Base-by-base conservation (phyloP, 2,329 filamentous ascomycete genomes). In the Nannizziopsis barbatae region DNA sequence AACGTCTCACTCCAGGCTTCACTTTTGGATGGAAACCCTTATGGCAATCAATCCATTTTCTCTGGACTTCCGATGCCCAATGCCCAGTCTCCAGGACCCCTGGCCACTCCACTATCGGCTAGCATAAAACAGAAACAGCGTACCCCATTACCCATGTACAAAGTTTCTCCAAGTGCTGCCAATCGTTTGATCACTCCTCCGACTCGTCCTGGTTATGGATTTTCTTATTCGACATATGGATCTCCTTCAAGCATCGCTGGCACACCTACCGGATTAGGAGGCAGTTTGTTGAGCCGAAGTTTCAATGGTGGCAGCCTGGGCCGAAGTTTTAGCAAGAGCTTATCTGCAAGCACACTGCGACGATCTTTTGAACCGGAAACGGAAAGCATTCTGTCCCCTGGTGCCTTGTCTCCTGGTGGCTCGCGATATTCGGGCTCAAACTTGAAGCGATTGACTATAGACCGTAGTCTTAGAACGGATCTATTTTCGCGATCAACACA, bases 381-480 rank as follows among this genome's bases (percentile, higher is more conserved):
- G 48, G 86, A 93, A 55, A 94, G 86, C 64, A 83, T 95, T 49
- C 73, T 95, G 22, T 79, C 85, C 1, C 88, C 89, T 0, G 86
- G 86, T 33, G 87, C 88, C 1, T 89, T 95, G 64, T 85, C 86
- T 1, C 74, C 83, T 20, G 83, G 77, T 14, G 75, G 73, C 50
- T 74, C 76, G 32, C 78, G 82, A 50, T 76, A 79, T 56, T 83
- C 81, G 45, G 80, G 74, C 61, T 76, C 79, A 39, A 86, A 77
- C 61, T 79, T 95, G 57, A 95, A 95, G 71, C 89, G 88, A 65
- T 76, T 98, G 49, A 84, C 89, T 46, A 95, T 98, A 63, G 93
- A 95, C 67, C 83, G 87, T 54, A 84, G 83, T 56, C 75, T 98
- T 62, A 79, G 86, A 47, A 88, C 70, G 18, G 74, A 80, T 53